Base-by-base conservation (phyloP, 352 stramenopile species). In the Pythium guiyangense region DNA sequence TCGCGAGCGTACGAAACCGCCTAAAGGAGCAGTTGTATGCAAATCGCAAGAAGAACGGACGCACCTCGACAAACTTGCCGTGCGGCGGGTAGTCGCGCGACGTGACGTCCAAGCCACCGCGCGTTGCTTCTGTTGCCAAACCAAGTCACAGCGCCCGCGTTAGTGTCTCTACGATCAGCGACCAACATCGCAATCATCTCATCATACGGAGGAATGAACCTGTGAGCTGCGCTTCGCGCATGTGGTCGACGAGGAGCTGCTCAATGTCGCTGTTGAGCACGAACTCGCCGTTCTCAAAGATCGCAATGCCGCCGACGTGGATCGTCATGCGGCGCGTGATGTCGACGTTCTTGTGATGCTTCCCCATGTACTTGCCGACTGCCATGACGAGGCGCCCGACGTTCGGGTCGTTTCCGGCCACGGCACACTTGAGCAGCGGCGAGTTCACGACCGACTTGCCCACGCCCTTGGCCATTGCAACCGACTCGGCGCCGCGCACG, bases 371-470 rank as follows among this genome's bases (percentile, higher is more conserved):
- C 62, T 96, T 98, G 66, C 97, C 97, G 66, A 92, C 93, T 9
- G 96, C 96, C 66, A 91, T 97, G 39, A 98, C 90, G 49, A 99
- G 82, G 18, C 97, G 83, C 4, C 97, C 97, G 48, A 98, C 97
- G 70, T 99, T 99, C 45, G 97, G 96, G 78, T 99, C 97, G 62
- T 99, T 99, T 46, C 97, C 97, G 12, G 94, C 91, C 26, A 99
- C 90, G 10, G 96, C 97, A 63, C 94, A 98, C 82, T 99, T 99
- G 70, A 99, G 96, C 52, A 99, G 77, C 29, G 96, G 96, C 35
- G 90, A 97, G 74, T 98, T 98, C 40, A 98, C 86, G 26, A 98
- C 71, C n/a, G 79, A 90, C 71, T 96, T 96, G 67, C 88, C 92
- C 18, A 97, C 75, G 25, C 83, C 84, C 62, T 95, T 89, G 47